Evolutionary conservation across 345 rosid genomes (phyloP).

Genomic region (Brassica rapa): DNA sequence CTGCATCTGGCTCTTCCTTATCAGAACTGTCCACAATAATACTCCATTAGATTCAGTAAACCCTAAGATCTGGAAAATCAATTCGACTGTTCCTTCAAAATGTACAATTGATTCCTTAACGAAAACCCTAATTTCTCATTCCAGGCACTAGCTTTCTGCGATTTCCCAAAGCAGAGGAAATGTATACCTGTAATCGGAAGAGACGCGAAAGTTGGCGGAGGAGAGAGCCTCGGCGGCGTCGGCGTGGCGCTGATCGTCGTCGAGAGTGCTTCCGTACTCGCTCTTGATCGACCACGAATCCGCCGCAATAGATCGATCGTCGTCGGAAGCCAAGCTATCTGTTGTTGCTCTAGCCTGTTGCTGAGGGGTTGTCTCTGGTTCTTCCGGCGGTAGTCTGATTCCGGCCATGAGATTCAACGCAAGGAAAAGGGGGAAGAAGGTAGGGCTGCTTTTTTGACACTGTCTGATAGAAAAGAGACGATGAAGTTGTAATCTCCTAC

Average conservation of each 20-base stretch:
- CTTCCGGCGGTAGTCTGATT: constrained; percentile 58
- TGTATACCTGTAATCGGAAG: constrained; percentile 75
- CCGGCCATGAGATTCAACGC: constrained; percentile 63
- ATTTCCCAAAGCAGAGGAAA: neutral
- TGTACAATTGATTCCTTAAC: neutral
- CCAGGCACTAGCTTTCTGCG: too few species aligned
- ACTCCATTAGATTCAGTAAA: constrained; percentile 6
- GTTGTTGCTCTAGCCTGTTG: constrained; percentile 41
- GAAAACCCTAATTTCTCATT: neutral
- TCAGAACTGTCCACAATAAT: constrained; percentile 63
- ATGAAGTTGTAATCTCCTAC: too few species aligned
- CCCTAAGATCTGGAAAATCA: constrained; percentile 26
- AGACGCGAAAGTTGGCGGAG: constrained; percentile 65
- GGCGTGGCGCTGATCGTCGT: constrained; percentile 96
- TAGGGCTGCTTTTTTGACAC: too few species aligned
- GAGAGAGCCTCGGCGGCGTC: constrained; percentile 93
- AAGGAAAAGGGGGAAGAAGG: too few species aligned
- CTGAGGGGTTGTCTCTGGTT: constrained; percentile 52
- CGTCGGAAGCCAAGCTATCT: constrained; percentile 92
- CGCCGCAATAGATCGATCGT: constrained; percentile 94
- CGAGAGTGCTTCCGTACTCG: constrained; percentile 96
- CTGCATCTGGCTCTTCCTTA: constrained; percentile 88
- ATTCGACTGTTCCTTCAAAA: neutral
- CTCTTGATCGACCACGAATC: constrained; percentile 99
- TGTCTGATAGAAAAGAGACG: too few species aligned